Evolutionary conservation across 257 asterid species (phyloP).

Genomic region (Linderniella brevidens): DNA sequence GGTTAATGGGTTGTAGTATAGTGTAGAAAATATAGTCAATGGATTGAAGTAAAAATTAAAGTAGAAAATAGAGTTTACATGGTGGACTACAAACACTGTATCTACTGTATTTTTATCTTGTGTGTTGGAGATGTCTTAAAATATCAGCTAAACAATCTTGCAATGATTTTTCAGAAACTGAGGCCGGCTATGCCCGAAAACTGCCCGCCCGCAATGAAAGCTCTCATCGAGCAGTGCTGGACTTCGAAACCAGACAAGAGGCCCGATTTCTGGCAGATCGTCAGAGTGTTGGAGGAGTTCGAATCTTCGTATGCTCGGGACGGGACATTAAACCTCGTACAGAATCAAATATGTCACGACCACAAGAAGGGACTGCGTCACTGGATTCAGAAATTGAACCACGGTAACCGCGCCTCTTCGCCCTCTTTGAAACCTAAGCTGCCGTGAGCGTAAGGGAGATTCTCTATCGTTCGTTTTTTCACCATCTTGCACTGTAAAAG

Average conservation of each 20-base stretch:
- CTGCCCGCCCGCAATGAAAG: slow-evolving; percentile 61
- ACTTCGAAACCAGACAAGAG: slow-evolving; percentile 62
- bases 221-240: slow-evolving; percentile 75
- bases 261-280: slow-evolving; percentile 88
- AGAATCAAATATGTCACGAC: slow-evolving; percentile 25
- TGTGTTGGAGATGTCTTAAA: no score
- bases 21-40: no score
- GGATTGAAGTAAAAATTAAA: no score
- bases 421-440: slow-evolving; percentile 40
- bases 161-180: slow-evolving; percentile 31
- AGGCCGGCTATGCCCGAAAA: slow-evolving; percentile 48
- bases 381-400: slow-evolving; percentile 56
- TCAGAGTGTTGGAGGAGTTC: slow-evolving; percentile 64
- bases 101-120: no score
- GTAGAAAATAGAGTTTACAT: no score
- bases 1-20: no score
- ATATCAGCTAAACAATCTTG: slow-evolving; percentile 1
- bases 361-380: slow-evolving; percentile 51
- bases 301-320: slow-evolving; percentile 33
- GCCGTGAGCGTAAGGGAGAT: slow-evolving; percentile 20
- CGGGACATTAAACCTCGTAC: slow-evolving; percentile 43
- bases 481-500: no score
- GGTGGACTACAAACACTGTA: no score
- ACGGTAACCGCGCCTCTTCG: slow-evolving; percentile 19
- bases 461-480: no score